Conservation (phyloP, 768 basidiomycete species). For the Tephrocybe sp. region DNA sequence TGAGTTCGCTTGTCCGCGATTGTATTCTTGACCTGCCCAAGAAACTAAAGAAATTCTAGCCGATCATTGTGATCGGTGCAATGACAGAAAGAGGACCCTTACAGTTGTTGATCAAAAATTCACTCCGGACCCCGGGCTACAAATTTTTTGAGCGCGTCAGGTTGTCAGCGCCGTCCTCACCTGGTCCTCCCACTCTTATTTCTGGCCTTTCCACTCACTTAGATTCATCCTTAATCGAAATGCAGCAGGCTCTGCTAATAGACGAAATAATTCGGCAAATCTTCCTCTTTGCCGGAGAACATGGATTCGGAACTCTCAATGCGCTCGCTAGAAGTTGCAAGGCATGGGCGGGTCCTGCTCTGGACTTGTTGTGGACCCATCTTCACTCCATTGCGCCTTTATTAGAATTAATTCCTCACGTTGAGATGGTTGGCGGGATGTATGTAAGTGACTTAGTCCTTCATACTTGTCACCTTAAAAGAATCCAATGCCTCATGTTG, state of each 20-base stretch:
- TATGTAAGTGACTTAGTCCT: slow-evolving; percentile 29
- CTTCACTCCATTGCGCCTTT: slow-evolving; percentile 42
- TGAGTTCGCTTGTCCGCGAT: no score
- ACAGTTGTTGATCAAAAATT: slow-evolving; percentile 13
- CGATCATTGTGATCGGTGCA: background rate
- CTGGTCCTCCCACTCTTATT: background rate
- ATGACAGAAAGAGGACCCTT: slow-evolving; percentile 17
- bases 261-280: slow-evolving; percentile 51
- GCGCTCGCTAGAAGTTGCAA: slow-evolving; percentile 40
- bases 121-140: background rate
- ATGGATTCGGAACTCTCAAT: slow-evolving; percentile 30
- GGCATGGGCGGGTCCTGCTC: slow-evolving; percentile 48
- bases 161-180: background rate
- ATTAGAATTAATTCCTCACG: slow-evolving; percentile 35
- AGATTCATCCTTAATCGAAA: slow-evolving; percentile 16
- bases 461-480: background rate
- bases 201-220: background rate
- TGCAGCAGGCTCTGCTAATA: slow-evolving; percentile 46
- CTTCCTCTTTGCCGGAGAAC: slow-evolving; percentile 31
- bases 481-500: background rate
- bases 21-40: background rate
- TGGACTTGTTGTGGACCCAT: slow-evolving; percentile 46
- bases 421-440: slow-evolving; percentile 25
- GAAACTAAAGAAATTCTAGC: background rate
- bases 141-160: background rate